Base-by-base conservation (phyloP, 2,329 filamentous ascomycete genomes). In the Claviceps maximensis region DNA sequence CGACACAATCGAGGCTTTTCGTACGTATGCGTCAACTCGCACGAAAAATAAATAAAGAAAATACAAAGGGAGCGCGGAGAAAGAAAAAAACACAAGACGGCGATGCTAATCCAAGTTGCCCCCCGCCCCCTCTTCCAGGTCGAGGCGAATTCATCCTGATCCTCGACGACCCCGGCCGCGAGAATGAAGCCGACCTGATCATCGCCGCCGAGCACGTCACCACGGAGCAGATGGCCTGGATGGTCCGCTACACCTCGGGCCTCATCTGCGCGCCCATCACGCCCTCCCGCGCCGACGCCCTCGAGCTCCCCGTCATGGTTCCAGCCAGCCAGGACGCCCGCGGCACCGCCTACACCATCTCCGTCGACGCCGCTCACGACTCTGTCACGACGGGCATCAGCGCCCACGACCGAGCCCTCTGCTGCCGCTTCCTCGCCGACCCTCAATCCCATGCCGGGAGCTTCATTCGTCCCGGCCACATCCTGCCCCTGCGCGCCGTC, bases 111-210 rank as follows among this genome's bases (percentile, higher is more conserved):
- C 33, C 15, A 25, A 47, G 49, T n/a, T 6, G 17, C 27, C n/a
- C n/a, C n/a, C n/a, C n/a, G n/a, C 25, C 6, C 41, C 48, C 47
- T 17, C 19, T 17, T 27, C 49, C 58, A 87, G 84, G 76, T 63
- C 80, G 83, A 69, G 89, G 89, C 69, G 84, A 97, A 66, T 97
- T 97, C 77, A 85, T 98, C 67, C 83, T 98, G 57, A 91, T 96
- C 40, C 87, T 98, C 64, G 93, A 98, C 74, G 87, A 88, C 60
- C 83, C 89, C 58, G 81, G 84, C 57, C 90, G 93, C 69, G 93
- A 98, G 71, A 98, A 98, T 69, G 93, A 98, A 78, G 93, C 90
- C 69, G 93, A 98, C 73, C 81, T 98, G 49, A 96, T 97, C 70
- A 94, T 97, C 65, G 88, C 93, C 59, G 91, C 89, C 57, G 75